These are phyloP conservation scores for Penicillium fuscoglaucum DNA, from an alignment of 2,329 filamentous ascomycete species.

Conservation along the genomic window DNA sequence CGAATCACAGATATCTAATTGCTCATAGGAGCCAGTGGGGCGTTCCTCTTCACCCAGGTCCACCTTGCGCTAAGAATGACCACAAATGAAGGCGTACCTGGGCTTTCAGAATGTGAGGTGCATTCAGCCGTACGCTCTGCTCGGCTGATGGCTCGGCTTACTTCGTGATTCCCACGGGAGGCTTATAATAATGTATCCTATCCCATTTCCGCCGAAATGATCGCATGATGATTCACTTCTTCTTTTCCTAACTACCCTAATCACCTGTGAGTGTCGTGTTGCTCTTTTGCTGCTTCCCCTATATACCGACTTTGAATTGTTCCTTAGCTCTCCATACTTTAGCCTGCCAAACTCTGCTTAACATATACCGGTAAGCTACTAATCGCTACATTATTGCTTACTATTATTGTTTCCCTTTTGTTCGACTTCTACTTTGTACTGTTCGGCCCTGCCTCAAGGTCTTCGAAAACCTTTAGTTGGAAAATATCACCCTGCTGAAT, in stretches of 20 bases:
- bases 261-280: not conserved
- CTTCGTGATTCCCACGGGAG: slow-evolving; percentile 16
- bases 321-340: not conserved
- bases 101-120: not conserved
- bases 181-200: slow-evolving; percentile 16
- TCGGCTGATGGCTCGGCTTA: slow-evolving; percentile 14
- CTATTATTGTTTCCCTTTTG: not conserved
- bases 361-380: slow-evolving; percentile 1
- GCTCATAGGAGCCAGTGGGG: slow-evolving; percentile 14
- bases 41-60: slow-evolving; percentile 10
- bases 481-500: not conserved
- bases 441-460: not conserved
- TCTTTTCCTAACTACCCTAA: slow-evolving; percentile 2
- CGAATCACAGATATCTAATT: slow-evolving; percentile 16
- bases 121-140: slow-evolving; percentile 12
- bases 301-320: not conserved
- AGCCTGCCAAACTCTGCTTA: not conserved
- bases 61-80: slow-evolving; percentile 9
- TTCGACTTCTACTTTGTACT: not conserved
- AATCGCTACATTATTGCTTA: no score
- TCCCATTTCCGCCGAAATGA: slow-evolving; percentile 14
- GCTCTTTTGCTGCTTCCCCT: not conserved
- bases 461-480: not conserved
- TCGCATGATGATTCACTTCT: slow-evolving; percentile 9
- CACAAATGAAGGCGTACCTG: not conserved